phyloP scores from a whole-genome alignment of 805 yeast genomes.

The Komagataella mondaviorum region DNA sequence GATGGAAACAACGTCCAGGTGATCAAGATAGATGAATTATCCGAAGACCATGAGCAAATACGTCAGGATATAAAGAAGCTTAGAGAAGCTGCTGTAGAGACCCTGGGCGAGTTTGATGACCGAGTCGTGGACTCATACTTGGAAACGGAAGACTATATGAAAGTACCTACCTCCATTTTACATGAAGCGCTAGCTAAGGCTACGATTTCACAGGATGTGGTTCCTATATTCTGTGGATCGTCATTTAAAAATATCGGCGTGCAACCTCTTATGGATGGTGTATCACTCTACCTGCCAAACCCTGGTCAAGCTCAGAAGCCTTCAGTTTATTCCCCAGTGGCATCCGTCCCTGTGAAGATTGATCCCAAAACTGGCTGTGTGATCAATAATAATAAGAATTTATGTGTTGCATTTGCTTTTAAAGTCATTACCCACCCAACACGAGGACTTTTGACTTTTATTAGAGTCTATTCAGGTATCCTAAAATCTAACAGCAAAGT shows the following conservation, averaged over 20 bases:
- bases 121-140: constrained; percentile 62
- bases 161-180: constrained; percentile 42
- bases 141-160: constrained; percentile 60
- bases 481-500: constrained; percentile 50
- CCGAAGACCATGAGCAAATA: constrained; percentile 17
- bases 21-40: constrained; percentile 17
- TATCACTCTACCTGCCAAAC: constrained; percentile 66
- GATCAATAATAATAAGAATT: constrained; percentile 40
- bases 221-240: constrained; percentile 88
- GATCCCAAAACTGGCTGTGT: constrained; percentile 33
- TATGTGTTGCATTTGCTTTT: constrained; percentile 76
- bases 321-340: constrained; percentile 22
- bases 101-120: constrained; percentile 76
- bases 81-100: constrained; percentile 71
- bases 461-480: constrained; percentile 79
- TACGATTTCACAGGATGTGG: constrained; percentile 41
- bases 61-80: constrained; percentile 38
- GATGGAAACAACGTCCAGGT: constrained; percentile 43
- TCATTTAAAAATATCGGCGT: constrained; percentile 89
- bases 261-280: constrained; percentile 83
- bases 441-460: constrained; percentile 72
- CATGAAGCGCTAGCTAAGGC: constrained; percentile 47
- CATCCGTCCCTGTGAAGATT: constrained; percentile 18
- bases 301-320: constrained; percentile 58
- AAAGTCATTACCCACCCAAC: constrained; percentile 81